These are phyloP conservation scores for Kurtzmaniella quercitrusa DNA, from an alignment of 1,139 yeast species.

Conservation along the genomic window DNA sequence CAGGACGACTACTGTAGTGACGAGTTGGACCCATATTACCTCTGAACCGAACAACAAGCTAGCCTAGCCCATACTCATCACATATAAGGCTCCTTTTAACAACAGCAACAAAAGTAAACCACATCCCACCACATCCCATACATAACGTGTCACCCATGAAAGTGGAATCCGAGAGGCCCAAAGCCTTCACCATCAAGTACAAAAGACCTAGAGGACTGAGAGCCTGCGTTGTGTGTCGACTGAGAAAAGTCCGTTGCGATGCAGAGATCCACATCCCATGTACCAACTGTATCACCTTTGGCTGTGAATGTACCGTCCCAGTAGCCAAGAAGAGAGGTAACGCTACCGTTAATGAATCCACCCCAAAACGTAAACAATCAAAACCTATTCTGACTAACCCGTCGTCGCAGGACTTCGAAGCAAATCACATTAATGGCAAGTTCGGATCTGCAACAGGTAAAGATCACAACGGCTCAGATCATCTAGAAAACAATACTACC, in stretches of 20 bases:
- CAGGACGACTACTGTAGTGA: too few relatives aligned
- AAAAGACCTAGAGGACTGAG: constrained; percentile 49
- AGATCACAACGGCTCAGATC: constrained; percentile 4
- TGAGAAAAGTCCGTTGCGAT: constrained; percentile 72
- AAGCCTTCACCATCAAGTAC: constrained; percentile 47
- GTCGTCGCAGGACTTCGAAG: background rate
- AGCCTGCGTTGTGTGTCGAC: constrained; percentile 58
- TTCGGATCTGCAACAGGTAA: background rate
- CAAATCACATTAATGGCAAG: background rate
- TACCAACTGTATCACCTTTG: constrained; percentile 72
- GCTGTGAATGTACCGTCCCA: constrained; percentile 67
- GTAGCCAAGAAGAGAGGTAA: constrained; percentile 48
- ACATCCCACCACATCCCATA: too few relatives aligned
- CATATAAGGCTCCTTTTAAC: background rate
- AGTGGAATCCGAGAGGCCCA: constrained; percentile 31
- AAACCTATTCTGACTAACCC: background rate
- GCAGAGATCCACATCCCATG: constrained; percentile 69
- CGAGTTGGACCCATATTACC: too few relatives aligned
- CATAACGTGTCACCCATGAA: too few relatives aligned
- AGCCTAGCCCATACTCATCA: too few relatives aligned
- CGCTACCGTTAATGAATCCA: constrained; percentile 18
- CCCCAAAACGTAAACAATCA: constrained; percentile 16
- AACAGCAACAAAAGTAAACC: too few relatives aligned
- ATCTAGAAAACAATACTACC: constrained; percentile 2
- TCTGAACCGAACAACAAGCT: too few relatives aligned